These are phyloP conservation scores for Sporisorium iseilematis-ciliati DNA, from an alignment of 1,284 basidiomycete species.

Conservation along the genomic window DNA sequence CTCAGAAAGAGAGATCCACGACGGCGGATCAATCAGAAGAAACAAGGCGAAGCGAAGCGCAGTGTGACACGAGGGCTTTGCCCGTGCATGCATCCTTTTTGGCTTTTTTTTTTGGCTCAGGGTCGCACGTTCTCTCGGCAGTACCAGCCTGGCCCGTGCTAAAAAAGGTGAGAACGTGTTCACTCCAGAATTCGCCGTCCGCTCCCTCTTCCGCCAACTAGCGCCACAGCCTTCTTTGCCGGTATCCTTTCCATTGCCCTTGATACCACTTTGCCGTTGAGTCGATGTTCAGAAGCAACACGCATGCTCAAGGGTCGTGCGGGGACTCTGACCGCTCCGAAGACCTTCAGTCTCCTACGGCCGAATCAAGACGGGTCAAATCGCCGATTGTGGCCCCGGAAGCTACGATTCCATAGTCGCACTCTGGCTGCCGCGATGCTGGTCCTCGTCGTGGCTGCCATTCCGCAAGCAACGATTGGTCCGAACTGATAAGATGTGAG, in stretches of 20 bases:
- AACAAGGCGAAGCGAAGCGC: conserved; percentile 7
- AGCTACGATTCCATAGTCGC: too few species aligned
- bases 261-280: background rate
- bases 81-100: background rate
- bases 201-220: conserved; percentile 2
- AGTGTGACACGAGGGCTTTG: conserved; percentile 35
- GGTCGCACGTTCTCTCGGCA: conserved; percentile 43
- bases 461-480: too few species aligned
- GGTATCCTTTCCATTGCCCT: background rate
- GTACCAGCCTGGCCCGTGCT: conserved; percentile 29
- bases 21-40: background rate
- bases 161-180: conserved; percentile 36
- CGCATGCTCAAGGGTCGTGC: background rate
- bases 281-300: background rate
- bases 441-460: too few species aligned
- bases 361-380: background rate
- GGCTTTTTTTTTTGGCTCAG: conserved; percentile 6
- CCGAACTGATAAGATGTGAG: too few species aligned
- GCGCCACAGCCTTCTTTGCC: conserved; percentile 2
- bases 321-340: background rate
- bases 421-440: too few species aligned
- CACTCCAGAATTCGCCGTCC: conserved; percentile 35
- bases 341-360: background rate
- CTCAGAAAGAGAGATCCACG: background rate
- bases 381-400: background rate